These are phyloP conservation scores for Maudiozyma barnettii DNA, from an alignment of 805 yeast genomes.

Conservation along the genomic window DNA sequence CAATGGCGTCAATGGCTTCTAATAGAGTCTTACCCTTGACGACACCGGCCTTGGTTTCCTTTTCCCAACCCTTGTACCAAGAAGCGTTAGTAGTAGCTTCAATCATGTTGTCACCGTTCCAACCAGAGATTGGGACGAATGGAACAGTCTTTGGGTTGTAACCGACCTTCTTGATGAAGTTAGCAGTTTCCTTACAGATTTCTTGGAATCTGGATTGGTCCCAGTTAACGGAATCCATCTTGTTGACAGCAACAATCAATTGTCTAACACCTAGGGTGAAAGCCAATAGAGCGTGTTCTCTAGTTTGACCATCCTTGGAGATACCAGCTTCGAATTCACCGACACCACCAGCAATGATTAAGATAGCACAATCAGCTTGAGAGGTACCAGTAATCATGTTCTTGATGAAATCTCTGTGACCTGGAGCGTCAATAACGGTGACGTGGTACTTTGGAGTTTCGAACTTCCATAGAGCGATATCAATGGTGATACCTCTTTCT, in stretches of 20 bases:
- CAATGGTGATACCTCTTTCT: slow-evolving; percentile 52
- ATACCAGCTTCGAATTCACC: slow-evolving; percentile 96
- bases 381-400: slow-evolving; percentile 94
- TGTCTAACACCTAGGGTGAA: slow-evolving; percentile 83
- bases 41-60: slow-evolving; percentile 66
- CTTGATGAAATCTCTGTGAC: slow-evolving; percentile 94
- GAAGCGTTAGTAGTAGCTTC: slow-evolving; percentile 73
- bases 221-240: slow-evolving; percentile 93
- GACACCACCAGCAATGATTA: slow-evolving; percentile 84
- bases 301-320: slow-evolving; percentile 90
- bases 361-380: slow-evolving; percentile 40
- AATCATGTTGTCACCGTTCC: slow-evolving; percentile 92
- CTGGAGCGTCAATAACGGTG: slow-evolving; percentile 92
- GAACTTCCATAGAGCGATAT: slow-evolving; percentile 87
- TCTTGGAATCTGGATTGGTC: slow-evolving; percentile 71
- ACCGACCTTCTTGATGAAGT: slow-evolving; percentile 80
- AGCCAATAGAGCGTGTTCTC: slow-evolving; percentile 89
- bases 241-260: slow-evolving; percentile 84
- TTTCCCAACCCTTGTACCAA: slow-evolving; percentile 83
- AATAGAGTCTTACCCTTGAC: slow-evolving; percentile 72
- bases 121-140: slow-evolving; percentile 87
- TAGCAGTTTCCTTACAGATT: slow-evolving; percentile 64
- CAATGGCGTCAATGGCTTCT: slow-evolving; percentile 77
- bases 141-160: slow-evolving; percentile 74
- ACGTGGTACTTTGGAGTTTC: slow-evolving; percentile 84